Base-by-base conservation (phyloP, 257 asterid species). In the Lavandula angustifolia region DNA sequence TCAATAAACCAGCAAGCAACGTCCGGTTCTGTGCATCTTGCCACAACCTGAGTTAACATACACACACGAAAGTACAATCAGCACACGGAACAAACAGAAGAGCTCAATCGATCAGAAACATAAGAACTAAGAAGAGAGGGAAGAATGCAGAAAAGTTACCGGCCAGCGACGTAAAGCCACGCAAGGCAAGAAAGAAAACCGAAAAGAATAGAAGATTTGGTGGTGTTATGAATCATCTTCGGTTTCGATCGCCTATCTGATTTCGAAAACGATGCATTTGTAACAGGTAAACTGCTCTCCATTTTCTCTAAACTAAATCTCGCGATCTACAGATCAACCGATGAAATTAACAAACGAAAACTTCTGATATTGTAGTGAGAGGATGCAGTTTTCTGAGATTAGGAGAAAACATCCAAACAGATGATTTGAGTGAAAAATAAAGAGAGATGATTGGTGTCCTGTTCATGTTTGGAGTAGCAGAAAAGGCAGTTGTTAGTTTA, bases 91-190 rank as follows among this genome's bases (percentile, higher is more conserved):
- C 9, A 38, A 38, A 9, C 17, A 9, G 27, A 31, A 42, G 1
- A 13, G 42, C 2, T 10, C 13, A 14, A 14, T 3, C 46, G 35
- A 34, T 34, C 17, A 9, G 16, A 29, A 0, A 4, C 6, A 27
- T 3, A 3, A 9, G n/a, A n/a, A n/a, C n/a, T n/a, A n/a, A n/a
- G n/a, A n/a, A n/a, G n/a, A 43, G 9, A 57, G 13, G 4, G n/a
- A 33, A 5, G 9, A 35, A 49, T 29, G 17, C 9, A 40, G 54
- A 54, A 47, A 50, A 48, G 47, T 56, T 60, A 85, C 99, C 99
- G 81, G 64, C 97, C 97, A 27, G 96, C 95, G 43, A 92, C 82
- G 77, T 92, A 92, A 49, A 92, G 95, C 97, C 99, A 92, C 57
- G 96, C 97, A 58, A 92, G 64, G 81, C 97, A 89, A 42, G 97